phyloP scores from a whole-genome alignment of 2,329 filamentous ascomycete genomes.

The Diaporthe sp. region DNA sequence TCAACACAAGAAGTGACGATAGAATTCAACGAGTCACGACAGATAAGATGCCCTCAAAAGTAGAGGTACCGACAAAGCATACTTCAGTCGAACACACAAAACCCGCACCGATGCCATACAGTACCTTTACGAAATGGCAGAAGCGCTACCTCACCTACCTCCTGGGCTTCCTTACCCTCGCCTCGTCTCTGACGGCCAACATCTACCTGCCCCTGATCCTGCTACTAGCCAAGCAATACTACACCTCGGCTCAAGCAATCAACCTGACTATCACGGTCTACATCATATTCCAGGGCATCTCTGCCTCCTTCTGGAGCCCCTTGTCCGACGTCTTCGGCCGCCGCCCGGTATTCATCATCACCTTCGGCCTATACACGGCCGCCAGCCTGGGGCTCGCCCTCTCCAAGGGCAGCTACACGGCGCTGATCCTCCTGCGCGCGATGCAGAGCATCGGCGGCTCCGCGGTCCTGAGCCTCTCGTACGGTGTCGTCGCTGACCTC shows the following conservation, averaged over 20 bases:
- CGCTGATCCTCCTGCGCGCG: constrained; percentile 70
- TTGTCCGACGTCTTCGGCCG: constrained; percentile 70
- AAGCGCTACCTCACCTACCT: constrained; percentile 38
- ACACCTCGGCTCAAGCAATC: constrained; percentile 50
- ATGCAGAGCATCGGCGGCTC: constrained; percentile 73
- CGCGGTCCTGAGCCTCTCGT: constrained; percentile 75
- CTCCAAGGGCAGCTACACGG: constrained; percentile 63
- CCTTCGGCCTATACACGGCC: constrained; percentile 65
- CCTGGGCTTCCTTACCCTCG: constrained; percentile 39
- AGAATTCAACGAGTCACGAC: no score
- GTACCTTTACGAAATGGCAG: constrained; percentile 14
- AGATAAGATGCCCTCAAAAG: no score
- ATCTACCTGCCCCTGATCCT: constrained; percentile 60
- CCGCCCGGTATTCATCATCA: constrained; percentile 69
- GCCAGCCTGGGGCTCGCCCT: constrained; percentile 70
- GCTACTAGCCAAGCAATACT: constrained; percentile 48
- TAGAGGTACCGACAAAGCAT: no score
- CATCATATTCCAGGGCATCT: constrained; percentile 71
- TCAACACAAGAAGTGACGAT: no score
- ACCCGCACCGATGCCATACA: background rate
- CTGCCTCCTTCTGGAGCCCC: constrained; percentile 70
- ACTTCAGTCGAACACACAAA: no score
- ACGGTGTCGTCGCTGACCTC: constrained; percentile 78
- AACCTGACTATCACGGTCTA: constrained; percentile 66
- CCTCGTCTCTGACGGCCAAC: constrained; percentile 51